Evolutionary conservation across 1,284 basidiomycete species (phyloP).

Genomic region (Moesziomyces globuligerus): DNA sequence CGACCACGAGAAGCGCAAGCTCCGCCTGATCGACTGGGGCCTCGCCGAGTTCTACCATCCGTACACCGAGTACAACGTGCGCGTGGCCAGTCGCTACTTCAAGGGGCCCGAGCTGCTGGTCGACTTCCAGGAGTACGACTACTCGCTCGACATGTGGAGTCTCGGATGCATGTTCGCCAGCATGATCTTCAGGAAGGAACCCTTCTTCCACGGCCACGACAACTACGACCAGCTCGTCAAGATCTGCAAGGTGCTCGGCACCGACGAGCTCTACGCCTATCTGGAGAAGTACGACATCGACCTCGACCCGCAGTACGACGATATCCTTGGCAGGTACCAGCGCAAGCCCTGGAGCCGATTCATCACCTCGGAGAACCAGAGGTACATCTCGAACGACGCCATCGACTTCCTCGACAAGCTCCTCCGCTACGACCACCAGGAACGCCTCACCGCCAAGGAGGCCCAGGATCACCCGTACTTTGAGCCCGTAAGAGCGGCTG

Average conservation of each 20-base stretch:
- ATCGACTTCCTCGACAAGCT: conserved; percentile 92
- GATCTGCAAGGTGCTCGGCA: conserved; percentile 96
- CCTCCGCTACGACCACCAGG: conserved; percentile 95
- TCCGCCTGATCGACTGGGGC: conserved; percentile 98
- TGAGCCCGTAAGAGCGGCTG: conserved; percentile 55
- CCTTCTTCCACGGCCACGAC: conserved; percentile 99
- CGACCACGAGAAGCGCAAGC: conserved; percentile 93
- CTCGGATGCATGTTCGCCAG: conserved; percentile 90
- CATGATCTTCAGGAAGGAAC: conserved; percentile 97
- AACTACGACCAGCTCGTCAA: conserved; percentile 99
- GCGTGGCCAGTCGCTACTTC: conserved; percentile 96
- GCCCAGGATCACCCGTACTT: conserved; percentile 66
- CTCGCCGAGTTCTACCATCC: conserved; percentile 98
- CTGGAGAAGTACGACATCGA: conserved; percentile 76
- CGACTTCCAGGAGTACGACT: conserved; percentile 98
- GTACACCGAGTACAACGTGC: conserved; percentile 96
- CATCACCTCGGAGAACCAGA: conserved; percentile 80
- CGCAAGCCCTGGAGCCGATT: conserved; percentile 80
- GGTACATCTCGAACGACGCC: conserved; percentile 85
- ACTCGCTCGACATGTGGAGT: conserved; percentile 92
- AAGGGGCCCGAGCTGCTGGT: conserved; percentile 97
- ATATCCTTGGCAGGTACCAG: conserved; percentile 73
- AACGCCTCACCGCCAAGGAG: conserved; percentile 84
- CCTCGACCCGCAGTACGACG: conserved; percentile 67
- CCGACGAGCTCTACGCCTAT: conserved; percentile 86